These are phyloP conservation scores for Kingdonia uniflora DNA, from an alignment of 164 flowering plant species.

Conservation along the genomic window DNA sequence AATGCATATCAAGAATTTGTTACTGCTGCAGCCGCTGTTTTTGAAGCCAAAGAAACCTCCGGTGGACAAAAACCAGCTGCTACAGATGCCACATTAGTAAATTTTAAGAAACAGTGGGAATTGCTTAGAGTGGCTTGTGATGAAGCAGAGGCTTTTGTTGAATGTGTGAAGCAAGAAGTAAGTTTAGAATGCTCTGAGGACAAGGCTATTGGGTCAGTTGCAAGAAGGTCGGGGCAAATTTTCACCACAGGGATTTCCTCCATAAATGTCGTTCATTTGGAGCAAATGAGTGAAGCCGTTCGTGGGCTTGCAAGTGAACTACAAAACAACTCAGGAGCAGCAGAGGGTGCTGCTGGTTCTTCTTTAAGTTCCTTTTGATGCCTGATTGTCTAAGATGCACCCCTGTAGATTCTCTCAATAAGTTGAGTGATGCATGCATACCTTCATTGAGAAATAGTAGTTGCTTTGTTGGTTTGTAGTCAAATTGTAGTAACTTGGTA, in stretches of 20 bases:
- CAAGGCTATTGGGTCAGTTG: slow-evolving; percentile 72
- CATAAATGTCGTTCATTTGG: slow-evolving; percentile 87
- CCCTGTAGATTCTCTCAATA: slow-evolving; percentile 83
- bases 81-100: slow-evolving; percentile 76
- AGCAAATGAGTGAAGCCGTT: slow-evolving; percentile 99
- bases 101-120: slow-evolving; percentile 85
- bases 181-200: slow-evolving; percentile 94
- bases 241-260: slow-evolving; percentile 57
- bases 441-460: too few relatives aligned
- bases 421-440: too few relatives aligned
- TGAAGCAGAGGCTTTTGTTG: slow-evolving; percentile 91
- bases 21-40: slow-evolving; percentile 55
- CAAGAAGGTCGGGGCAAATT: slow-evolving; percentile 39
- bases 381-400: slow-evolving; percentile 73
- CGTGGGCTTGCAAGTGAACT: slow-evolving; percentile 87
- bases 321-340: slow-evolving; percentile 65
- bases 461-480: too few relatives aligned
- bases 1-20: slow-evolving; percentile 76
- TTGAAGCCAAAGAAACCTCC: slow-evolving; percentile 66
- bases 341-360: slow-evolving; percentile 22
- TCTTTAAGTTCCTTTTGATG: slow-evolving; percentile 74
- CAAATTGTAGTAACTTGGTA: too few relatives aligned
- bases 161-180: slow-evolving; percentile 81
- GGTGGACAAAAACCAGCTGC: slow-evolving; percentile 50
- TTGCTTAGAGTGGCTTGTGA: slow-evolving; percentile 89